phyloP scores from a whole-genome alignment of 805 yeast genomes.

The Wickerhamiella australiensis region DNA sequence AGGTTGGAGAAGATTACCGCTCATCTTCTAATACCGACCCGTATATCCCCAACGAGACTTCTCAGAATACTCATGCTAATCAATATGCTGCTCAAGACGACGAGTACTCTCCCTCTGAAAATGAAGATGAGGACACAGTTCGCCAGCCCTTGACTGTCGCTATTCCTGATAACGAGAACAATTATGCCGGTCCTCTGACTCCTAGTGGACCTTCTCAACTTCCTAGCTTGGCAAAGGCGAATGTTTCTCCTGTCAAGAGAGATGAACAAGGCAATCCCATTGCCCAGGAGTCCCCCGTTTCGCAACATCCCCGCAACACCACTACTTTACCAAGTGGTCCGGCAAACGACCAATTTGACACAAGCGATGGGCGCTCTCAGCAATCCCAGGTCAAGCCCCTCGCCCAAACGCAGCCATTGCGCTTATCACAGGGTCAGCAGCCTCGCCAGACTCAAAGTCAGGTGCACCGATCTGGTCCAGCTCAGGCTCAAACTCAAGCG shows the following conservation, averaged over 20 bases:
- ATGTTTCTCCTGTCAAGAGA: not conserved
- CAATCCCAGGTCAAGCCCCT: too few relatives aligned
- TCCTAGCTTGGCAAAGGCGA: conserved; percentile 3
- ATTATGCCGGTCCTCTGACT: not conserved
- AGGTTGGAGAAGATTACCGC: not conserved
- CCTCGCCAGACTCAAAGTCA: not conserved
- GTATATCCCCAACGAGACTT: not conserved
- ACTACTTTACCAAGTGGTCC: not conserved
- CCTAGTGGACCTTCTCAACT: not conserved
- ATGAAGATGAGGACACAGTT: not conserved
- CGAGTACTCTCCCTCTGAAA: not conserved
- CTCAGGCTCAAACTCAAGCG: not conserved
- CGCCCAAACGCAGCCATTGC: too few relatives aligned
- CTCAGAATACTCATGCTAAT: not conserved
- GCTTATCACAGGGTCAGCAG: too few relatives aligned
- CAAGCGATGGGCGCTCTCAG: not conserved
- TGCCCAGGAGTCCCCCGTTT: not conserved
- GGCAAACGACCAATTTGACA: not conserved
- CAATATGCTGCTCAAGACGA: not conserved
- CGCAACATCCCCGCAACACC: not conserved
- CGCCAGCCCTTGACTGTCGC: not conserved
- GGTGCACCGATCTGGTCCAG: not conserved
- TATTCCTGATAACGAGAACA: not conserved
- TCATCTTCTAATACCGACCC: not conserved
- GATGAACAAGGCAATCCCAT: not conserved